Conservation (phyloP, 768 basidiomycete genomes). For the Mycena maculata region DNA sequence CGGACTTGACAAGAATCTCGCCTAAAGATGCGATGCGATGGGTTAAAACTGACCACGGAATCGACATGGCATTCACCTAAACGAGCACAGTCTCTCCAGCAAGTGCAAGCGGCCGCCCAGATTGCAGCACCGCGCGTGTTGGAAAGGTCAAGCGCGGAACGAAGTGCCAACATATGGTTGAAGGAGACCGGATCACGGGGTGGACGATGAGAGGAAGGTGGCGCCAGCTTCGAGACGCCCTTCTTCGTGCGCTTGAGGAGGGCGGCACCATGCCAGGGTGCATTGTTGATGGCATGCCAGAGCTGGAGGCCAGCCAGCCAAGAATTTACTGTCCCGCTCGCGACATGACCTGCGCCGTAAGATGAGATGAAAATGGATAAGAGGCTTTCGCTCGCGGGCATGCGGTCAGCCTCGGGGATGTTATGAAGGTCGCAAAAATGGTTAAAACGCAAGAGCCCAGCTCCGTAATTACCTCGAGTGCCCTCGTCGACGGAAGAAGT, state of each 20-base stretch:
- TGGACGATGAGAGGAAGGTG: too few species aligned
- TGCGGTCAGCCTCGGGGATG: not conserved
- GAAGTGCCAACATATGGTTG: not conserved
- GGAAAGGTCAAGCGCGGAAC: not conserved
- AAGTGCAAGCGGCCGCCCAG: not conserved
- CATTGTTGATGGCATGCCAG: too few species aligned
- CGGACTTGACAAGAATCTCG: not conserved
- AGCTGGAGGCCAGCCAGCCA: too few species aligned
- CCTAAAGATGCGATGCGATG: too few species aligned
- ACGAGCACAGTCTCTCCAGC: conserved; percentile 1
- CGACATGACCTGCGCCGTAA: not conserved
- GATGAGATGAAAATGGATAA: conserved; percentile 1
- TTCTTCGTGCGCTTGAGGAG: too few species aligned
- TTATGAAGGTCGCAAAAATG: too few species aligned
- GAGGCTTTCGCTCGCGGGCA: not conserved
- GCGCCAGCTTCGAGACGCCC: too few species aligned
- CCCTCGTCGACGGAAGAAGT: not conserved
- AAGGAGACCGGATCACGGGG: too few species aligned
- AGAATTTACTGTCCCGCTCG: not conserved
- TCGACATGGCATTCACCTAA: too few species aligned
- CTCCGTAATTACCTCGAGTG: not conserved
- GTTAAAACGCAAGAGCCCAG: not conserved
- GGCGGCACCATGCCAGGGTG: too few species aligned
- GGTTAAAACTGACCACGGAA: too few species aligned
- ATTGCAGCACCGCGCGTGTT: not conserved